These are phyloP conservation scores for Canavalia gladiata DNA, from an alignment of 306 rosid species.

Conservation along the genomic window DNA sequence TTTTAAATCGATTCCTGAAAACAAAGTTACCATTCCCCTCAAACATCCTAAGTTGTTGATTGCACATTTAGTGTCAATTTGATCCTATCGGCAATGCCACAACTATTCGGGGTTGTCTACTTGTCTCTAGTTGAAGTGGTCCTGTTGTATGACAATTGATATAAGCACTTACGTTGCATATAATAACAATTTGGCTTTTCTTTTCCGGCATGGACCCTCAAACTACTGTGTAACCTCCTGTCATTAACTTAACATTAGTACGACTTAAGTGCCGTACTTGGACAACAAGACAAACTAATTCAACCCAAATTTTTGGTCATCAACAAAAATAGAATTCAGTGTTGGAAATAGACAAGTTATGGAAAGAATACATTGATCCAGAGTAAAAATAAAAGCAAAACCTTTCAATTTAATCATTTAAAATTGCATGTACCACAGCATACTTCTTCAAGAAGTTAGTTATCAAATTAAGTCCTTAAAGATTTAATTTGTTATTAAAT, in stretches of 20 bases:
- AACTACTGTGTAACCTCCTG: neutral
- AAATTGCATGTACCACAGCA: too few relatives aligned
- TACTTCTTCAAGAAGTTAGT: too few relatives aligned
- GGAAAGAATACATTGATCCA: too few relatives aligned
- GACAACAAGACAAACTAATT: slow-evolving; percentile 16
- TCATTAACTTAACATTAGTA: slow-evolving; percentile 23
- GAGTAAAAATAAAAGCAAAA: too few relatives aligned
- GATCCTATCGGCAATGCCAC: neutral
- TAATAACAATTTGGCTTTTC: neutral
- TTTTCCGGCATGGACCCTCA: slow-evolving; percentile 36
- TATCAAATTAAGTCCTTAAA: too few relatives aligned
- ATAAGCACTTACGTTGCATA: neutral
- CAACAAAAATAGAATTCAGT: too few relatives aligned
- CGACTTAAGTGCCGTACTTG: slow-evolving; percentile 20
- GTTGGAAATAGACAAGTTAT: neutral
- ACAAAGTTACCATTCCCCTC: neutral
- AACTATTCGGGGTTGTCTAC: neutral
- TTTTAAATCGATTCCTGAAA: too few relatives aligned
- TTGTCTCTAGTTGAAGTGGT: slow-evolving; percentile 45
- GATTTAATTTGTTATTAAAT: too few relatives aligned
- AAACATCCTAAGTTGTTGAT: neutral
- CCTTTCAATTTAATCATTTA: too few relatives aligned
- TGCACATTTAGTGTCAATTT: neutral
- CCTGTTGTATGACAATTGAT: slow-evolving; percentile 30
- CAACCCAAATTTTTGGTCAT: neutral